Percentiles rank a stretch among this genome's conserved stretches.
These are phyloP conservation scores for Dipsacomyces acuminosporus DNA, from an alignment of 371 early-diverging fungal species.

Conservation along the genomic window DNA sequence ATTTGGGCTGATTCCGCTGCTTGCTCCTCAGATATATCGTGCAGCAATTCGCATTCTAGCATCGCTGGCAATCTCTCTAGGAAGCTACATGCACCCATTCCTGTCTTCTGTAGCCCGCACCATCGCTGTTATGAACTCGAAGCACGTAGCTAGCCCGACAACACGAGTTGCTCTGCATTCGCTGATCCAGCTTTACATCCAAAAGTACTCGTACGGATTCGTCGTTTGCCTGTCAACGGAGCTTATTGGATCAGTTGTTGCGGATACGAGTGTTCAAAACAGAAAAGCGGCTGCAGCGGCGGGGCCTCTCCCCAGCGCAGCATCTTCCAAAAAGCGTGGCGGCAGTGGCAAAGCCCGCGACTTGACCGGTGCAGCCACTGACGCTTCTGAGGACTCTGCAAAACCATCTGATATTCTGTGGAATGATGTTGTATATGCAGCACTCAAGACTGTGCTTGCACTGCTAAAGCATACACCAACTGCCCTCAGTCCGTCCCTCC, in stretches of 20 bases:
- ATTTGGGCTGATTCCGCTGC: constrained; percentile 24
- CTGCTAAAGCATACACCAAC: constrained; percentile 30
- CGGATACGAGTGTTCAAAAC: constrained; percentile 12
- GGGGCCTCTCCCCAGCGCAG: neutral
- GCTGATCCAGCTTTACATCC: constrained; percentile 30
- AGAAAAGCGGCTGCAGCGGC: neutral
- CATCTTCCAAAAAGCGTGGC: constrained; percentile 25
- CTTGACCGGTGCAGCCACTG: neutral
- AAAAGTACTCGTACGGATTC: constrained; percentile 35
- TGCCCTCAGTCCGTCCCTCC: constrained; percentile 12
- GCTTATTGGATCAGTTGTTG: constrained; percentile 10
- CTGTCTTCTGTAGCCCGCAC: constrained; percentile 26
- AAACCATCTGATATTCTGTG: constrained; percentile 12
- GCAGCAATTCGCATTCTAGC: constrained; percentile 38
- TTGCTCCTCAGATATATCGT: constrained; percentile 37
- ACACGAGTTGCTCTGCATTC: constrained; percentile 26
- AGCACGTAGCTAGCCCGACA: constrained; percentile 15
- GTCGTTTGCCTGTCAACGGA: constrained; percentile 28
- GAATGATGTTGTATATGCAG: constrained; percentile 19
- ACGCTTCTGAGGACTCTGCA: neutral
- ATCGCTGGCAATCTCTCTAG: constrained; percentile 21
- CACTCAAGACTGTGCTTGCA: constrained; percentile 15
- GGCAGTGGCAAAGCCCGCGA: constrained; percentile 18
- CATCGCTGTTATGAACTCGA: constrained; percentile 16
- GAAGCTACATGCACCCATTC: constrained; percentile 29